Evolutionary conservation across 2,329 filamentous ascomycete species (phyloP), one percentile per base, ranked within the genome.

Genomic region (Talaromyces sp.): DNA sequence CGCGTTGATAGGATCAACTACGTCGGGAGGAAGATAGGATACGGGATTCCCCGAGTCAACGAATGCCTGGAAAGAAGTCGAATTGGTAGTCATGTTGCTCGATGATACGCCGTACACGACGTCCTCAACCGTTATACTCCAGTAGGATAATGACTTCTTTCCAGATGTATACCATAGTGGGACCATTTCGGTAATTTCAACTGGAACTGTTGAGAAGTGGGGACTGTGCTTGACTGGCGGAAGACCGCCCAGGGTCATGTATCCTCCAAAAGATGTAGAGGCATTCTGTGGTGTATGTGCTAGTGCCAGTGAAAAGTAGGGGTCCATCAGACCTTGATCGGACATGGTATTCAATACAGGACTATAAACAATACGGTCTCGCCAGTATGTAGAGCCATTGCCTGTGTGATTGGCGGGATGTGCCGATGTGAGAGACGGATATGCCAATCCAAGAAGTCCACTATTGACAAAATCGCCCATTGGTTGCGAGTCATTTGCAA

Each of bases 271-370:
- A 1, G 52, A 49, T 14, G 47, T 51, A 8, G 62, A 54, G 1
- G 47, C 49, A 14, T 56, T 60, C 24, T 63, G 59, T 1, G 63
- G 49, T n/a, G 65, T 64, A 11, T 76, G 66, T 7, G 72, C 67
- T 17, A 83, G 66, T 0, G 76, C 77, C n/a, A 82, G 65, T 58
- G 73, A 77, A 70, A 82, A 83, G 9, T 80, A 60, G 0, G 79
- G 73, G 0, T 72, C 60, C 7, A 78, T 74, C 11, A 75, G 61
- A 19, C 74, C 70, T 27, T 76, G 62, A 47, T 74, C 67, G 57
- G 74, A 76, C 75, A 83, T 77, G 32, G 70, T 78, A 7, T 73
- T 77, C 58, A 84, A 76, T n/a, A 83, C 60, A 0, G 81, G 77
- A 47, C 77, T 72, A 66, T 83, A 84, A 0, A 65, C 51, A 2